Base-by-base conservation (phyloP, 805 yeast genomes). In the Candida lessepsii region DNA sequence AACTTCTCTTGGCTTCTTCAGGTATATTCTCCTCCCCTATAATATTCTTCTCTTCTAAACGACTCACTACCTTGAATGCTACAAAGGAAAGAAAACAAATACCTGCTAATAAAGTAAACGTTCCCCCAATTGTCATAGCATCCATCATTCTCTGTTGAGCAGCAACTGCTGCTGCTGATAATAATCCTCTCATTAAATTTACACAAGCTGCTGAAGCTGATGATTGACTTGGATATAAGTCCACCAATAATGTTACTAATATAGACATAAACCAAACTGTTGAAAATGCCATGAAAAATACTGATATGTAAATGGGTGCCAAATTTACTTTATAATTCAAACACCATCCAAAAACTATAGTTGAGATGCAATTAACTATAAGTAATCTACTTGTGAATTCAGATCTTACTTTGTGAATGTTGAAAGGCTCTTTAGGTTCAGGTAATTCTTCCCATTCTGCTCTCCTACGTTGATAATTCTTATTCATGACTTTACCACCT, bases 341-440 rank as follows among this genome's bases (percentile, higher is more conserved):
- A 43, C 85, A 75, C 95, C 95, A 86, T 1, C 91, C 95, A 58
- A 73, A 83, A 5, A 80, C 59, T 3, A 82, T 45, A 0, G 73
- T 52, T 9, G 70, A 65, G 0, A 67, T 68, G 19, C 58, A 48
- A 3, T 74, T 53, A 5, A 76, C 48, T 2, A 67, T 26, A 2
- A 76, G 57, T 3, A 84, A 76, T 13, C 70, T 43, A 4, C 48
- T 34, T 4, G 52, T 25, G 4, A 72, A 65, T 13, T 65, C 62
- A 10, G 82, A 52, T 35, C 91, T 65, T 0, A 83, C 76, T 26
- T 60, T 60, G 42, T 75, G 67, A 28, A 81, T 67, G 50, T 81
- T 71, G 54, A 81, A 77, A 5, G 31, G 37, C 2, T 26, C 28
- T 18, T 25, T 38, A 15, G 37, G 37, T 6, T 66, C 63, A 2